Evolutionary conservation across 176 grass and related monocot genomes (phyloP).

Genomic region (Carex scoparia): DNA sequence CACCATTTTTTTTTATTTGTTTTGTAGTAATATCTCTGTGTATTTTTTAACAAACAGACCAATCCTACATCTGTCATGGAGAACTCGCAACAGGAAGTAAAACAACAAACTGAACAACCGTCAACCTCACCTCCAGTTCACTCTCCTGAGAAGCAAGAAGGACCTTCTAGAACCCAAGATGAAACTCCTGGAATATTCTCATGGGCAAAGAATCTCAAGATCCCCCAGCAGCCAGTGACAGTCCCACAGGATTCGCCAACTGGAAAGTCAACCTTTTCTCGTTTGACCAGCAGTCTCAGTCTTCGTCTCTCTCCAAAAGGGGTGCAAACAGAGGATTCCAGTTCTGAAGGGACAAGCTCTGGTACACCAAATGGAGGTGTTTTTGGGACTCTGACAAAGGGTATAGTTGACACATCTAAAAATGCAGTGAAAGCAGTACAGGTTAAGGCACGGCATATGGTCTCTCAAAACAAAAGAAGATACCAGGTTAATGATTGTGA

Average conservation of each 20-base stretch:
- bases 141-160: constrained; percentile 30
- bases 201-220: constrained; percentile 90
- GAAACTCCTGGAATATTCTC: constrained; percentile 61
- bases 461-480: constrained; percentile 95
- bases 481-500: constrained; percentile 53
- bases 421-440: constrained; percentile 97
- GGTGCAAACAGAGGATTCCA: constrained; percentile 39
- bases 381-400: constrained; percentile 84
- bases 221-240: constrained; percentile 50
- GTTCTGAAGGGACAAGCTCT: constrained; percentile 44
- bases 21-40: neutral
- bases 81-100: neutral
- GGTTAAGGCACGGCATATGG: constrained; percentile 95
- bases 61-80: neutral
- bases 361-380: constrained; percentile 54
- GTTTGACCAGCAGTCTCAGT: constrained; percentile 73
- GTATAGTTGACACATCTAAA: constrained; percentile 84
- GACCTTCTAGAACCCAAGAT: constrained; percentile 38
- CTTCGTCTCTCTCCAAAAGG: constrained; percentile 67
- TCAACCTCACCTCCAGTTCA: constrained; percentile 21
- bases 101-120: neutral
- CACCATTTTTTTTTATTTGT: neutral
- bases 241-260: constrained; percentile 52
- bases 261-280: constrained; percentile 75
- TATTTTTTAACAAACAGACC: neutral